Evolutionary conservation across 192 early-diverging fungal species (phyloP).

Genomic region (Coemansia sp.): DNA sequence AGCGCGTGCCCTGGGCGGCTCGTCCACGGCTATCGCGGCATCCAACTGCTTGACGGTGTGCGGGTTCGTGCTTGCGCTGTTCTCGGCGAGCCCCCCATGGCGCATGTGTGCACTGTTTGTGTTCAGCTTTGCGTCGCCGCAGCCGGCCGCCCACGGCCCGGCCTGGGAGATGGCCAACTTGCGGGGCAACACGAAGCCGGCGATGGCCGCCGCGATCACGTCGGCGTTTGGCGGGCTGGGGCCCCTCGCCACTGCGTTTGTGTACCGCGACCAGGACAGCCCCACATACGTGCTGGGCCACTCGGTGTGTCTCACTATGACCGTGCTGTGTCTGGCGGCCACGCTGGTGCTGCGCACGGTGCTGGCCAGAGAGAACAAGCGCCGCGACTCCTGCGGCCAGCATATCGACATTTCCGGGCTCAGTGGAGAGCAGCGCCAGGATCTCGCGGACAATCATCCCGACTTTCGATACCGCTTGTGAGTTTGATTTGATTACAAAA

Average conservation of each 20-base stretch:
- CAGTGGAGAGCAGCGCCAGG: slow-evolving; percentile 21
- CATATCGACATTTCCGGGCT: slow-evolving; percentile 12
- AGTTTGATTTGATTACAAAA: neutral
- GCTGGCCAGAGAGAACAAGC: slow-evolving; percentile 26
- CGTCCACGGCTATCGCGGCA: slow-evolving; percentile 22
- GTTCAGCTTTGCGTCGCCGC: slow-evolving; percentile 52
- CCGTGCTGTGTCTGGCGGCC: slow-evolving; percentile 12
- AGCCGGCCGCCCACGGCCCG: slow-evolving; percentile 42
- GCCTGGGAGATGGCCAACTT: slow-evolving; percentile 50
- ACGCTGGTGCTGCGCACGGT: slow-evolving; percentile 14
- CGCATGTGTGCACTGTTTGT: slow-evolving; percentile 35
- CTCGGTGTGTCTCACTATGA: slow-evolving; percentile 40
- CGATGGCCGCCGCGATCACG: slow-evolving; percentile 39
- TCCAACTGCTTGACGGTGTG: slow-evolving; percentile 25
- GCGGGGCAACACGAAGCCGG: slow-evolving; percentile 47
- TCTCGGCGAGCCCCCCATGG: slow-evolving; percentile 1
- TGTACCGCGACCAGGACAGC: slow-evolving; percentile 42
- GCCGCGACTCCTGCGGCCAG: slow-evolving; percentile 14
- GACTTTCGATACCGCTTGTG: slow-evolving; percentile 45
- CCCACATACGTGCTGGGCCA: slow-evolving; percentile 39
- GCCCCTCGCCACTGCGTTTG: slow-evolving; percentile 45
- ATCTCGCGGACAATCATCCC: slow-evolving; percentile 46
- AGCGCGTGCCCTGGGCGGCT: slow-evolving; percentile 14
- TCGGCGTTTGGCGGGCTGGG: slow-evolving; percentile 44
- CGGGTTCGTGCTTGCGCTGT: slow-evolving; percentile 35